Base-by-base conservation (phyloP, 176 grass and related monocot genomes). In the Aegilops sharonensis region DNA sequence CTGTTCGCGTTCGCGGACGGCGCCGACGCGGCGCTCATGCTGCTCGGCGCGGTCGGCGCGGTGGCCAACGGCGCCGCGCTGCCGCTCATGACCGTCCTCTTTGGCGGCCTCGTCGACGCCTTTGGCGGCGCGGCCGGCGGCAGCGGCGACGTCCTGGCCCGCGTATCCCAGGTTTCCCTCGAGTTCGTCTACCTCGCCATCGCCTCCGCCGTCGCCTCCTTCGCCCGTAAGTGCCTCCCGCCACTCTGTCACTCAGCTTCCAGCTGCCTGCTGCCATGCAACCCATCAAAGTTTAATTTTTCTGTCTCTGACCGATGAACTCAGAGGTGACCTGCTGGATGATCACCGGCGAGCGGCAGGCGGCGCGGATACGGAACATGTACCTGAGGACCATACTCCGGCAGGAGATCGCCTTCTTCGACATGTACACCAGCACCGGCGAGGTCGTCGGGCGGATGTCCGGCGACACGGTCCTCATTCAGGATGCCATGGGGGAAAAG, bases 401-500 rank as follows among this genome's bases (percentile, higher is more conserved):
- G 34, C 97, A 99, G 89, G 97, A 99, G 91, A 97, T 99, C 66
- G 94, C 97, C 57, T 99, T 99, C 83, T 99, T 99, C 72, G 97
- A 99, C 73, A 89, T 87, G 89, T 91, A 97, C 82, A 99, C 97
- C 25, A 99, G 68, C 81, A 99, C 97, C 12, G 97, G 97, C 60
- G 97, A 99, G 86, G 94, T 99, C 13, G 89, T 99, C 1, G 97
- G 92, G 67, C 85, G 97, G 78, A 99, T 99, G 97, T 99, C 97
- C 7, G 97, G 97, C 0, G 97, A 99, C 78, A 99, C 97, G 2
- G 97, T 99, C 21, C 85, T 99, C 11, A 99, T 99, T 92, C 97
- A 99, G 71, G 97, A 99, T 39, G 97, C 97, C 88, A 99, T 99
- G 97, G 97, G 97, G 3, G 97, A 99, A 86, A 99, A 99, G 94